Conservation (phyloP, 306 rosid species). For the Prunus padus region DNA sequence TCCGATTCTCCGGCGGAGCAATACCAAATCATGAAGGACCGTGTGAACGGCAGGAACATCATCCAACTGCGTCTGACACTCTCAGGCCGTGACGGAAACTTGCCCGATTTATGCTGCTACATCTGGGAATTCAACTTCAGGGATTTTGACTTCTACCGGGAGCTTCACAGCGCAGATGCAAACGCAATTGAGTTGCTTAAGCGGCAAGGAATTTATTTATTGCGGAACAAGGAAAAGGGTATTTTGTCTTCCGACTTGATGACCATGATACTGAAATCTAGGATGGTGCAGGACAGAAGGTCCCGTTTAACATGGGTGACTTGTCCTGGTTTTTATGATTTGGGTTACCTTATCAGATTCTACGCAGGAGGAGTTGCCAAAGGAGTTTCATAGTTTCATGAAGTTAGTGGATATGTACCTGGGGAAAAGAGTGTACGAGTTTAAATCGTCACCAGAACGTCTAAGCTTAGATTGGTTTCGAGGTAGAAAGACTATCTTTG, state of each 20-base stretch:
- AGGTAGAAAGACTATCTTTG: too few species aligned
- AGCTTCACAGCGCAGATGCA: background rate
- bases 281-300: background rate
- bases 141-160: slow-evolving; percentile 2
- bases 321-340: background rate
- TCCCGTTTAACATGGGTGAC: background rate
- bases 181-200: background rate
- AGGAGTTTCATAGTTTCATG: background rate
- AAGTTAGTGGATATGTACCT: background rate
- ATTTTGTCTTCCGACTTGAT: background rate
- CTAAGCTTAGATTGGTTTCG: too few species aligned
- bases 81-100: background rate
- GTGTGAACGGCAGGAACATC: slow-evolving; percentile 4
- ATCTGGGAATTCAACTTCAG: slow-evolving; percentile 19
- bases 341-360: slow-evolving; percentile 6
- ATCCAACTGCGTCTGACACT: slow-evolving; percentile 12
- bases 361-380: background rate
- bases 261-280: too few species aligned
- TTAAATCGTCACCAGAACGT: background rate
- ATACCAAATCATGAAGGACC: background rate
- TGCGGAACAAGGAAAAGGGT: background rate
- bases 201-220: slow-evolving; percentile 5
- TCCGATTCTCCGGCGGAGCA: background rate
- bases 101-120: background rate
- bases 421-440: background rate